These are phyloP conservation scores for Rostrohypoxylon terebratum DNA, from an alignment of 495 filamentous ascomycete genomes.

Conservation along the genomic window DNA sequence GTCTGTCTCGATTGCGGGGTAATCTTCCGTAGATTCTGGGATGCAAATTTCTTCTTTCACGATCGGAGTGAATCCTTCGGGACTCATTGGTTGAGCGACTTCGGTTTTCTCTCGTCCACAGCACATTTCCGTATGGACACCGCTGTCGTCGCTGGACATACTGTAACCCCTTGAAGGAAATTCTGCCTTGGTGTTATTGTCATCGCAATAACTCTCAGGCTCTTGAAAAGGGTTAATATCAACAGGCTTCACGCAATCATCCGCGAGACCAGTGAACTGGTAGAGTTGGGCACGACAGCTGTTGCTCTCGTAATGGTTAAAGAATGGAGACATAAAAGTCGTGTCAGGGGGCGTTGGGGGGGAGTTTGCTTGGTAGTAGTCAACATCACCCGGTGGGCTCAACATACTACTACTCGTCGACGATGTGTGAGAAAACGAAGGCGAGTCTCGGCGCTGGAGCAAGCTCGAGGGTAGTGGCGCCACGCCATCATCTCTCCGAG, in stretches of 20 bases:
- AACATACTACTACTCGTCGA: slow-evolving; percentile 52
- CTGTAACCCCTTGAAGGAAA: slow-evolving; percentile 43
- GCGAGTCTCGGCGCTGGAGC: slow-evolving; percentile 46
- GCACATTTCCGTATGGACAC: slow-evolving; percentile 27
- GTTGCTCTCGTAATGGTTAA: slow-evolving; percentile 40
- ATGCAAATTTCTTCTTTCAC: slow-evolving; percentile 53
- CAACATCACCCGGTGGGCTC: slow-evolving; percentile 55
- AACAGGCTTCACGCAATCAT: slow-evolving; percentile 52
- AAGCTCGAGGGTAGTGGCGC: slow-evolving; percentile 36
- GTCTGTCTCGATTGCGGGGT: slow-evolving; percentile 34
- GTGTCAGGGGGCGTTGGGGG: slow-evolving; percentile 53
- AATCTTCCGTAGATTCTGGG: slow-evolving; percentile 30
- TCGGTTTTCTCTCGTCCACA: slow-evolving; percentile 21
- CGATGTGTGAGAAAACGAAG: slow-evolving; percentile 54
- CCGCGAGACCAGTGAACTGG: slow-evolving; percentile 49
- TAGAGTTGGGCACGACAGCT: slow-evolving; percentile 38
- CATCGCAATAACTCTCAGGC: slow-evolving; percentile 48
- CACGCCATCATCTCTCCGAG: slow-evolving; percentile 31
- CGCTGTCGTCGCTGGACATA: slow-evolving; percentile 46
- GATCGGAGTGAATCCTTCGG: slow-evolving; percentile 33
- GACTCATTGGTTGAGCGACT: slow-evolving; percentile 32
- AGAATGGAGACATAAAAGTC: slow-evolving; percentile 44
- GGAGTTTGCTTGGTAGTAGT: slow-evolving; percentile 51
- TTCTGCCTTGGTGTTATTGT: slow-evolving; percentile 30
- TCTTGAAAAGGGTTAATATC: slow-evolving; percentile 55